Evolutionary conservation across 2,329 filamentous ascomycete species (phyloP).

Genomic region (Pseudocercospora fuligena): DNA sequence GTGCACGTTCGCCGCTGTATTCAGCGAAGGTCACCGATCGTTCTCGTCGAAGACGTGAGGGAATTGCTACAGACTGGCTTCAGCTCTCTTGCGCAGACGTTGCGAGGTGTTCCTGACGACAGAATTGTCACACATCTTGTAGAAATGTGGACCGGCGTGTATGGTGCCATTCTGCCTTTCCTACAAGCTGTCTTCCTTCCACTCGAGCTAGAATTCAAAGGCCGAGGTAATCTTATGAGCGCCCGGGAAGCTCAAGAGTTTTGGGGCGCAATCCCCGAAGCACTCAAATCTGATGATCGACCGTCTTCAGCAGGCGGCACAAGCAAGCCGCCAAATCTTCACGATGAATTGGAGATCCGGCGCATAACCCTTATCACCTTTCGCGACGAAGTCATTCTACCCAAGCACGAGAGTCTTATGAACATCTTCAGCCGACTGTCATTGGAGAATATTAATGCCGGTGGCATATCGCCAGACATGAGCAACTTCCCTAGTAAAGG

Average conservation of each 20-base stretch:
- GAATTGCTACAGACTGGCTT: constrained; percentile 84
- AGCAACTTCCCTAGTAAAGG: constrained; percentile 18
- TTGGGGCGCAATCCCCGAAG: constrained; percentile 73
- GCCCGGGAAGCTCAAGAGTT: constrained; percentile 83
- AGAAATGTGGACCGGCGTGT: constrained; percentile 92
- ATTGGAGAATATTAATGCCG: constrained; percentile 69
- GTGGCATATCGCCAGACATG: constrained; percentile 45
- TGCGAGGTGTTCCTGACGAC: constrained; percentile 80
- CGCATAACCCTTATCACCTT: constrained; percentile 85
- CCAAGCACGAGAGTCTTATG: constrained; percentile 86
- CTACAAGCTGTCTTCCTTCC: constrained; percentile 95
- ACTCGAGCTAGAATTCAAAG: constrained; percentile 89
- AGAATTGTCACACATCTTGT: constrained; percentile 87
- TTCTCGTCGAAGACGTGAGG: constrained; percentile 75
- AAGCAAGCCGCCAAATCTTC: constrained; percentile 47
- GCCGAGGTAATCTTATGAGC: constrained; percentile 77
- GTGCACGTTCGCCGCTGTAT: constrained; percentile 80
- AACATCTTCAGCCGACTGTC: constrained; percentile 87
- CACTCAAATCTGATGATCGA: constrained; percentile 47
- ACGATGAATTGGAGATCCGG: constrained; percentile 79
- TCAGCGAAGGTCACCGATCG: constrained; percentile 70
- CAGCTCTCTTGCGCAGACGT: constrained; percentile 78
- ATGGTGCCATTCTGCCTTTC: constrained; percentile 87
- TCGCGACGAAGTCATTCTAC: constrained; percentile 85
- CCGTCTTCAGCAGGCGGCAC: constrained; percentile 47